These are phyloP conservation scores for Trematosphaeria pertusa DNA, from an alignment of 2,329 filamentous ascomycete species.

Conservation along the genomic window DNA sequence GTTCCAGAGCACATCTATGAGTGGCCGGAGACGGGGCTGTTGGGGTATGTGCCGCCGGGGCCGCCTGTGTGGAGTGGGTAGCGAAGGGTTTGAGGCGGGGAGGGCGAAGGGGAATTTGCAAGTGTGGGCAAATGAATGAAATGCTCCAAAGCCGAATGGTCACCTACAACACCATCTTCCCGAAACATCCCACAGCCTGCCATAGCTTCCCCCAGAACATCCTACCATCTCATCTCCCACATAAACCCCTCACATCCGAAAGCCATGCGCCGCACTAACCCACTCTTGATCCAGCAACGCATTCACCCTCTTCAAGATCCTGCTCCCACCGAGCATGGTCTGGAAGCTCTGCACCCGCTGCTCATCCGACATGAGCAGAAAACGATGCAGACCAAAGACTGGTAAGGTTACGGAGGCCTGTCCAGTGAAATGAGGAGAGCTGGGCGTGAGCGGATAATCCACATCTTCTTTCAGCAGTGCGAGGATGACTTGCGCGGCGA, in stretches of 20 bases:
- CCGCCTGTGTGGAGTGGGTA: slow-evolving; percentile 15
- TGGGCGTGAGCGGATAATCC: slow-evolving; percentile 11
- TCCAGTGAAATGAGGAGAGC: slow-evolving; percentile 5
- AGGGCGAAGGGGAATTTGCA: no score
- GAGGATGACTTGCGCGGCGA: slow-evolving; percentile 72
- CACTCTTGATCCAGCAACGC: slow-evolving; percentile 60
- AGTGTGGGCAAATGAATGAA: no score
- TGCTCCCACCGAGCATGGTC: slow-evolving; percentile 60
- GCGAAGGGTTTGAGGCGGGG: no score
- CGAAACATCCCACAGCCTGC: no score
- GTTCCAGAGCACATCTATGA: slow-evolving; percentile 12
- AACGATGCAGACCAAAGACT: slow-evolving; percentile 57
- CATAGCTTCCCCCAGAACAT: no score
- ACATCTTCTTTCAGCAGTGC: slow-evolving; percentile 39
- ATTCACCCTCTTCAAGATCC: slow-evolving; percentile 61
- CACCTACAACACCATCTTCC: no score
- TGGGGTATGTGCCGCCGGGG: slow-evolving; percentile 12
- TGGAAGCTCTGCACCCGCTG: slow-evolving; percentile 61
- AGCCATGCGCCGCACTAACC: slow-evolving; percentile 48
- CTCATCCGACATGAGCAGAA: slow-evolving; percentile 63
- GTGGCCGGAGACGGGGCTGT: slow-evolving; percentile 13
- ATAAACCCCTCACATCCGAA: slow-evolving; percentile 23
- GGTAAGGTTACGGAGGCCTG: slow-evolving; percentile 4
- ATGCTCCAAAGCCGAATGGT: no score
- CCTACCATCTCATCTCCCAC: neutral